Conservation (phyloP, 305 asterid genomes). For the Ajuga reptans region DNA sequence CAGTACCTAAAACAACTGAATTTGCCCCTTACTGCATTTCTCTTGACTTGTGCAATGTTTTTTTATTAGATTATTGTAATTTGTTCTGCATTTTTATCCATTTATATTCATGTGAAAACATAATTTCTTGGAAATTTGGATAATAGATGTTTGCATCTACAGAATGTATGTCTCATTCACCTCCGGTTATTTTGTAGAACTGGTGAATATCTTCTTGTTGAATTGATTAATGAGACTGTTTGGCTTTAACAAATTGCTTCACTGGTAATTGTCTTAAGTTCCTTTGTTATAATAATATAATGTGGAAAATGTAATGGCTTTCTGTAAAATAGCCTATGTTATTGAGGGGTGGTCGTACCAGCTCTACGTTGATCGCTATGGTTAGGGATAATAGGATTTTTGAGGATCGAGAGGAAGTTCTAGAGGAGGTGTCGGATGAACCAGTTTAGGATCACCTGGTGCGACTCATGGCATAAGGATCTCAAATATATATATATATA, state of each 20-base stretch:
- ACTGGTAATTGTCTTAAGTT: not conserved
- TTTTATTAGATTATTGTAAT: not conserved
- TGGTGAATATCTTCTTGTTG: not conserved
- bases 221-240: not conserved
- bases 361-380: too few relatives aligned
- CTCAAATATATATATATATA: too few relatives aligned
- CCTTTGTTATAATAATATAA: not conserved
- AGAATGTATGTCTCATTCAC: not conserved
- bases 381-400: too few relatives aligned
- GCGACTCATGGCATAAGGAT: too few relatives aligned
- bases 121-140: not conserved
- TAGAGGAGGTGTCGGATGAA: too few relatives aligned
- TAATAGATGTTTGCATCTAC: not conserved
- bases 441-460: too few relatives aligned
- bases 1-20: not conserved
- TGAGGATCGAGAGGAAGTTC: too few relatives aligned
- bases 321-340: not conserved
- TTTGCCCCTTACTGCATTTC: not conserved
- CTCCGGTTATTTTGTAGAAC: not conserved
- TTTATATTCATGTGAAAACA: not conserved
- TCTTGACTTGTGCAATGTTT: not conserved
- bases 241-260: not conserved
- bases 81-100: not conserved
- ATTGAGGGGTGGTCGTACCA: too few relatives aligned
- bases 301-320: not conserved